Base-by-base conservation (phyloP, 768 basidiomycete genomes). In the Infundibulicybe gibba region DNA sequence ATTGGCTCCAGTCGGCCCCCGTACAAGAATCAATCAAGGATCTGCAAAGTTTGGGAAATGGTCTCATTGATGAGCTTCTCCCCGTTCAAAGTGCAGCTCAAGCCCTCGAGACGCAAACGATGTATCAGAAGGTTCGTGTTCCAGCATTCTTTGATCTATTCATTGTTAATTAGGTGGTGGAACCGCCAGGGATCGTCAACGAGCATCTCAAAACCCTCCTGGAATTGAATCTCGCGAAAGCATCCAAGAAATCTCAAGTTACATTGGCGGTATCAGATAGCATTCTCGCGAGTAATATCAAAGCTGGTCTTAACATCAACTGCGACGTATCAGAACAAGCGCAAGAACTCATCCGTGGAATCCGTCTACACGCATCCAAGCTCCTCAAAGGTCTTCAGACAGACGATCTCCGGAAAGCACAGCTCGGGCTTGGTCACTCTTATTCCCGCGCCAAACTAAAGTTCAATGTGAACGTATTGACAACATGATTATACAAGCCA, bases 401-500 rank as follows among this genome's bases (percentile, higher is more conserved):
- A 35, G 88, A 84, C 56, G 95, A 98, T 76, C 77, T 97, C 55
- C 80, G 76, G 49, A 90, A 94, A 60, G 91, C 95, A 14, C 95
- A 98, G 60, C 88, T 98, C 55, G 95, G 95, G 61, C 78, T 98
- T 41, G 95, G 95, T 21, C 95, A 98, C 76, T 92, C 94, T 3
- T 97, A 95, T 73, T 97, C 94, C 17, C 86, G 95, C 53, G 88
- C 94, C 34, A 98, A 97, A 65, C 87, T 97, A 52, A 98, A 98
- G 71, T 97, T 93, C 80, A 94, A 94, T 68, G 91, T 94, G 45
- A 94, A 94, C 79, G 91, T 44, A 81, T 90, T 47, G 94, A 97
- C 71, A 97, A 98, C 77, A 98, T 98, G 95, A 97, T 98, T 70
- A 98, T 98, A 57, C 95, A 97, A 69, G 95, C 95, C 49, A 97